Conservation (phyloP, 2,329 filamentous ascomycete species). For the Rhinocladiella similis region DNA sequence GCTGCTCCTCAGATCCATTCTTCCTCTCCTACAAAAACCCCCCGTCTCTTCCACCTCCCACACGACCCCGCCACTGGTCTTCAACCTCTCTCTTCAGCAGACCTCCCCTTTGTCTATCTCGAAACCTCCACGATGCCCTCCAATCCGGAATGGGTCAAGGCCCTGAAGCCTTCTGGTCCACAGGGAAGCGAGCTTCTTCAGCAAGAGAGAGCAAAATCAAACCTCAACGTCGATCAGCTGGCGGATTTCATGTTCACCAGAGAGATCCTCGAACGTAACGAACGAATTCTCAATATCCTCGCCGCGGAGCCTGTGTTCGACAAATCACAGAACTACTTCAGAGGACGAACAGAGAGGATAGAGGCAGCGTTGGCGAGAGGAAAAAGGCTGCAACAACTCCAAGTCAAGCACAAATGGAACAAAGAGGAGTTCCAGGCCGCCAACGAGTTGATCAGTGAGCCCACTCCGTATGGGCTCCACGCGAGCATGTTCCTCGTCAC, state of each 20-base stretch:
- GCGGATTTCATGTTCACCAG: slow-evolving; percentile 69
- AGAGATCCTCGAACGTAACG: slow-evolving; percentile 61
- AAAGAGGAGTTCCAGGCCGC: slow-evolving; percentile 64
- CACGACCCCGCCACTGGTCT: neutral
- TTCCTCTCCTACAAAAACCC: neutral
- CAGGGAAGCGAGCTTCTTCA: slow-evolving; percentile 69
- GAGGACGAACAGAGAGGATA: slow-evolving; percentile 67
- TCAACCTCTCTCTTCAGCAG: neutral
- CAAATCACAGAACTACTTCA: slow-evolving; percentile 76
- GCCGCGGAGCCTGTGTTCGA: slow-evolving; percentile 70
- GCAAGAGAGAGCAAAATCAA: slow-evolving; percentile 68
- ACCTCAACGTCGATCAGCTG: slow-evolving; percentile 66
- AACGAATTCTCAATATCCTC: slow-evolving; percentile 64
- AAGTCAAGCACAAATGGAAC: slow-evolving; percentile 66
- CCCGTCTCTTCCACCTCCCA: neutral
- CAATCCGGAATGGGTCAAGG: slow-evolving; percentile 65
- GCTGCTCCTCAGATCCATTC: neutral
- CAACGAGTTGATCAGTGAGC: slow-evolving; percentile 70
- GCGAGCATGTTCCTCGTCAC: slow-evolving; percentile 71
- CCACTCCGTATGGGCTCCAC: slow-evolving; percentile 72
- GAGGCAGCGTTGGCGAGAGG: slow-evolving; percentile 68
- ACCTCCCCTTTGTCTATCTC: neutral
- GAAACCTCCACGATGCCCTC: slow-evolving; percentile 32
- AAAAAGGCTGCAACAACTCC: slow-evolving; percentile 68
- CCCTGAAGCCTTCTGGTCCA: slow-evolving; percentile 64